Conservation (phyloP, 2,329 filamentous ascomycete genomes). For the Trichoderma endophyticum region DNA sequence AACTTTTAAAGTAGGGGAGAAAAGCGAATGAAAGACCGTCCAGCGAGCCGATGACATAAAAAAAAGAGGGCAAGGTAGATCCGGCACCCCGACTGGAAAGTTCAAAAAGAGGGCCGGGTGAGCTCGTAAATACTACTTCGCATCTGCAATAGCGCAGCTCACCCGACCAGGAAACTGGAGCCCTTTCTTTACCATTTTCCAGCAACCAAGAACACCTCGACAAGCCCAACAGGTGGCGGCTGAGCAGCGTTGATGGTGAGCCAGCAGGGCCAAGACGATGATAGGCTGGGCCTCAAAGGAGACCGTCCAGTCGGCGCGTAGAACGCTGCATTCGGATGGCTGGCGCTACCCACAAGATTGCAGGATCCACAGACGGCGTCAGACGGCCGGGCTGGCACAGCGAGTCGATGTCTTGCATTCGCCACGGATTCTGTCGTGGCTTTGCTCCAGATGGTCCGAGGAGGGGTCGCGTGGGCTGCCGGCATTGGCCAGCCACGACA, state of each 20-base stretch:
- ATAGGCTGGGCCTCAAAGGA: constrained; percentile 32
- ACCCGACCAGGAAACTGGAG: constrained; percentile 19
- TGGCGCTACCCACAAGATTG: constrained; percentile 38
- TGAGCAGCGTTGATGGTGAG: constrained; percentile 26
- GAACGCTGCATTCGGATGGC: constrained; percentile 33
- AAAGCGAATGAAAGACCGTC: constrained; percentile 25
- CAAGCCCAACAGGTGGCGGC: constrained; percentile 22
- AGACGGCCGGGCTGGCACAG: constrained; percentile 35
- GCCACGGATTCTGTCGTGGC: constrained; percentile 20
- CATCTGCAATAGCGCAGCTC: constrained; percentile 20
- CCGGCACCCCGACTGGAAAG: constrained; percentile 18
- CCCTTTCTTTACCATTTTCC: neutral
- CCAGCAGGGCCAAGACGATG: constrained; percentile 23
- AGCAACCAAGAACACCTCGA: constrained; percentile 14
- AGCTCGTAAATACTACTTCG: constrained; percentile 18
- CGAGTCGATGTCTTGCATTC: constrained; percentile 44
- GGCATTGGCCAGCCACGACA: constrained; percentile 31
- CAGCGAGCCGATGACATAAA: constrained; percentile 22
- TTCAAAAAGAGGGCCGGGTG: constrained; percentile 18
- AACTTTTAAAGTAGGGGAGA: constrained; percentile 18
- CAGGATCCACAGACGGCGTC: constrained; percentile 37
- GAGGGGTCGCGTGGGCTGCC: constrained; percentile 31
- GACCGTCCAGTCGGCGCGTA: constrained; percentile 37
- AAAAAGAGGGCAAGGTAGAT: constrained; percentile 15
- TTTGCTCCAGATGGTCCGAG: constrained; percentile 30